phyloP scores from a whole-genome alignment of 2,329 filamentous ascomycete species.

The Monilinia laxa region DNA sequence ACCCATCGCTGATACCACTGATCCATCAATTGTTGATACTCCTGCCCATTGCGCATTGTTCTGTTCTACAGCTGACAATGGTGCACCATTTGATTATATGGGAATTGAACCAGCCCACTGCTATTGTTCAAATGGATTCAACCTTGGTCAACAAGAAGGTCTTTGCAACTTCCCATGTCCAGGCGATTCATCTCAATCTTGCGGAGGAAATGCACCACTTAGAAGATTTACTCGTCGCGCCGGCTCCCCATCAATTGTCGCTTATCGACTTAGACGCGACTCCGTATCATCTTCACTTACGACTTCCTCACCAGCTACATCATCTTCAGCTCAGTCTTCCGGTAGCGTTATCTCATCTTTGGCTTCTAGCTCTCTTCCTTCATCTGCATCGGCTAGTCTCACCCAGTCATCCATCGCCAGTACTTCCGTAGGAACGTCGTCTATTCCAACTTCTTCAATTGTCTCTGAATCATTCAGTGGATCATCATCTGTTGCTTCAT shows the following conservation, averaged over 20 bases:
- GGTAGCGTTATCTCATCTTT: not conserved
- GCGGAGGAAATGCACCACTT: constrained; percentile 3
- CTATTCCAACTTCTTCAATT: not conserved
- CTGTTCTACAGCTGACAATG: constrained; percentile 7
- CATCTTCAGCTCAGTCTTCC: not conserved
- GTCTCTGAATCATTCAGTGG: not conserved
- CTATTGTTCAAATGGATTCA: constrained; percentile 16
- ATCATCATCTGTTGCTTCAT: too few species aligned
- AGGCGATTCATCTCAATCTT: constrained; percentile 8
- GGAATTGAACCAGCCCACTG: constrained; percentile 13
- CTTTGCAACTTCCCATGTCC: constrained; percentile 13
- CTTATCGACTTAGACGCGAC: not conserved
- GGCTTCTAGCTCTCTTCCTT: not conserved
- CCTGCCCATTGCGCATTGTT: constrained; percentile 1
- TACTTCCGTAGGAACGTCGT: not conserved
- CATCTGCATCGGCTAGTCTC: not conserved
- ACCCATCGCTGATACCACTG: not conserved
- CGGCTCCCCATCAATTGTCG: constrained; percentile 2
- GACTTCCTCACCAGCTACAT: not conserved
- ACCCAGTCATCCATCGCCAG: not conserved
- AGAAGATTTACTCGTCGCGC: not conserved
- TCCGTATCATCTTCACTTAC: constrained; percentile 5
- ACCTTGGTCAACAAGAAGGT: not conserved
- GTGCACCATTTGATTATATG: not conserved
- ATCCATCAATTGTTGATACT: not conserved